Percentiles rank a stretch among this genome's conserved stretches.
Evolutionary conservation across 2,329 filamentous ascomycete genomes (phyloP).

Genomic region (Aspergillus glaucus): DNA sequence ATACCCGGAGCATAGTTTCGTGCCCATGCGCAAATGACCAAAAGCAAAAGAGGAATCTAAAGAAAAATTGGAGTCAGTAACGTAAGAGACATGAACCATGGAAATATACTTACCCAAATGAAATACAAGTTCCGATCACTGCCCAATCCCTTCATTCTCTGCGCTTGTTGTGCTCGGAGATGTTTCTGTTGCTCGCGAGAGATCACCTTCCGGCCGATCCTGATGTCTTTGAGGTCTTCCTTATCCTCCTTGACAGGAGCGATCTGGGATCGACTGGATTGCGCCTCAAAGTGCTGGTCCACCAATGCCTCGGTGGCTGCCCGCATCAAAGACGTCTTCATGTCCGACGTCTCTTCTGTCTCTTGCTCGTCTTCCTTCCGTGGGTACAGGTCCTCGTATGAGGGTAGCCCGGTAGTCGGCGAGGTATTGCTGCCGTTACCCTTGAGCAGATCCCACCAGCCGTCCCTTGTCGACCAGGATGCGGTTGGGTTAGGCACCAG

Average conservation of each 20-base stretch:
- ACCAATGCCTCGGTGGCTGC: slow-evolving; percentile 40
- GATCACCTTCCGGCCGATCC: slow-evolving; percentile 37
- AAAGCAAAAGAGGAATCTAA: slow-evolving; percentile 42
- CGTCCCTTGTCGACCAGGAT: slow-evolving; percentile 34
- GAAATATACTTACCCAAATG: slow-evolving; percentile 43
- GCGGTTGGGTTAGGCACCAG: slow-evolving; percentile 61
- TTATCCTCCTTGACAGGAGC: slow-evolving; percentile 18
- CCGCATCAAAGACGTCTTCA: slow-evolving; percentile 36
- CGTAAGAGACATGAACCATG: not conserved
- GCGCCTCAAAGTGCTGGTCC: slow-evolving; percentile 40
- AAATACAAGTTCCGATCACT: slow-evolving; percentile 50
- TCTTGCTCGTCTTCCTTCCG: slow-evolving; percentile 27
- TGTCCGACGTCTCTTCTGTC: slow-evolving; percentile 31
- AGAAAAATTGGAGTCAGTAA: slow-evolving; percentile 14
- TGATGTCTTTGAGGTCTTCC: slow-evolving; percentile 36
- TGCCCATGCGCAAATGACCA: slow-evolving; percentile 42
- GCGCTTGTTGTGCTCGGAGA: slow-evolving; percentile 41
- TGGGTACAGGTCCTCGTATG: slow-evolving; percentile 75
- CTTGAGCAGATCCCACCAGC: slow-evolving; percentile 65
- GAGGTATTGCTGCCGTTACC: slow-evolving; percentile 37
- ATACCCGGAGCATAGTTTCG: slow-evolving; percentile 38
- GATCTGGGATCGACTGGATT: slow-evolving; percentile 18
- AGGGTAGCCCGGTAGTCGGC: slow-evolving; percentile 56
- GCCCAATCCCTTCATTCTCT: slow-evolving; percentile 43
- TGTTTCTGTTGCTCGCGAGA: slow-evolving; percentile 43